Evolutionary conservation across 352 stramenopile species (phyloP).

Genomic region (Poterioochromonas sp.): DNA sequence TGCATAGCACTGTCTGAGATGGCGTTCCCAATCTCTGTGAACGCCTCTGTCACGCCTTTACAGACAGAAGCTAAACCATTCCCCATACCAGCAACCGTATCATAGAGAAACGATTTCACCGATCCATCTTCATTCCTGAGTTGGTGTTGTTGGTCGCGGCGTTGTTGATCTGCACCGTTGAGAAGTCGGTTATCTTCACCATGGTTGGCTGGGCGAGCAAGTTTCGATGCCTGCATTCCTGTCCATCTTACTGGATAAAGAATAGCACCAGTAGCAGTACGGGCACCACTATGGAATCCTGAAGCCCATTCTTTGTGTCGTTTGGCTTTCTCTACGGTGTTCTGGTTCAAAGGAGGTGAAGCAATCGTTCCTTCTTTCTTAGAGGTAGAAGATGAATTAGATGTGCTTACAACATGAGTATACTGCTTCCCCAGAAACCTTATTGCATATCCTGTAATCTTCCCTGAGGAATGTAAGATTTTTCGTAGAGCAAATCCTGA

Average conservation of each 20-base stretch:
- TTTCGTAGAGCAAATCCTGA: neutral
- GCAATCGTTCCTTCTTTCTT: neutral
- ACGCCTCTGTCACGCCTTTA: slow-evolving; percentile 32
- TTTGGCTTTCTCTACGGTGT: neutral
- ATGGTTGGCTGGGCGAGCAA: neutral
- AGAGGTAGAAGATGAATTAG: neutral
- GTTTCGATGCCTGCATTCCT: neutral
- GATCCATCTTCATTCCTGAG: neutral
- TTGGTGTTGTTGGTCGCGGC: neutral
- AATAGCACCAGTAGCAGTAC: neutral
- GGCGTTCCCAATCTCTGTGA: slow-evolving; percentile 15
- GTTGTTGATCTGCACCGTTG: neutral
- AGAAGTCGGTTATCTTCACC: neutral
- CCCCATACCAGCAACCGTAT: slow-evolving; percentile 29
- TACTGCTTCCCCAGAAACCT: neutral
- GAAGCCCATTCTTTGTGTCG: neutral
- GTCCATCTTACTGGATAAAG: slow-evolving; percentile 24
- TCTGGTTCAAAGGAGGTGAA: neutral
- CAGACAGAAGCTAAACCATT: slow-evolving; percentile 10
- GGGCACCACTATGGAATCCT: neutral
- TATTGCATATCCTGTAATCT: slow-evolving; percentile 19
- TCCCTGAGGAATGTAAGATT: neutral
- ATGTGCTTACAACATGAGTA: neutral
- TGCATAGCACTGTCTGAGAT: slow-evolving; percentile 25
- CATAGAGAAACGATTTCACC: neutral